Evolutionary conservation across 106 monocot genomes (phyloP), one percentile per base, ranked within the genome.

Genomic region (Dioscorea alata): DNA sequence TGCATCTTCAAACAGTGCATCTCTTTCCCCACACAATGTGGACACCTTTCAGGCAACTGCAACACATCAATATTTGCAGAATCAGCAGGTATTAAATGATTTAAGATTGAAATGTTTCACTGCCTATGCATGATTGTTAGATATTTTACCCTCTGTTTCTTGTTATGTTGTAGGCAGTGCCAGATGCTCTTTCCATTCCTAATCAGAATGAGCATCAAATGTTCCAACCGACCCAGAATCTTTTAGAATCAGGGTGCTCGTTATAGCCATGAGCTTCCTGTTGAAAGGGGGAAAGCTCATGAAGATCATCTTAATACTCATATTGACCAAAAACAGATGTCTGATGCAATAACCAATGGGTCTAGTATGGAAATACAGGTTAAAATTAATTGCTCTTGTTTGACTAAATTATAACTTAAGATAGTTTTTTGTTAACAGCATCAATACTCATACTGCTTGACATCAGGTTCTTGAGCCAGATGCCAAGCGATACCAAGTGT

Each of bases 391-490:
- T 19, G 19, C 5, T 19, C 4, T 54, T 54, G 0, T 54, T 54
- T 54, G 19, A 0, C 54, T 54, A 5, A 42, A 42, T 42, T 42
- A 42, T 42, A 42, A 6, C 34, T 42, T 42, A 42, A 8, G 10
- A 15, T 54, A 18, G 54, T 54, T 54, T 18, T 8, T 19, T 8
- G 54, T 54, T 54, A 54, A 54, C 3, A 6, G 5, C 3, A 54
- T 15, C 54, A 54, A 0, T 13, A 54, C 15, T 16, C 54, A 68
- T 70, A 59, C 65, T 68, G 22, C 13, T 70, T 66, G 20, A 57
- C 66, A 4, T 59, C 78, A 96, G 86, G 78, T 74, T 42, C 52
- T 86, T 65, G 79, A 88, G 35, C 78, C 64, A n/a, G 80, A 68
- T 67, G 70, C 51, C 18, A 60, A 78, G 52, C 67, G 63, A 31